Percentiles rank a stretch among this genome's conserved stretches.
phyloP scores from a whole-genome alignment of 2,329 filamentous ascomycete genomes.

The Aspergillus ibericus region DNA sequence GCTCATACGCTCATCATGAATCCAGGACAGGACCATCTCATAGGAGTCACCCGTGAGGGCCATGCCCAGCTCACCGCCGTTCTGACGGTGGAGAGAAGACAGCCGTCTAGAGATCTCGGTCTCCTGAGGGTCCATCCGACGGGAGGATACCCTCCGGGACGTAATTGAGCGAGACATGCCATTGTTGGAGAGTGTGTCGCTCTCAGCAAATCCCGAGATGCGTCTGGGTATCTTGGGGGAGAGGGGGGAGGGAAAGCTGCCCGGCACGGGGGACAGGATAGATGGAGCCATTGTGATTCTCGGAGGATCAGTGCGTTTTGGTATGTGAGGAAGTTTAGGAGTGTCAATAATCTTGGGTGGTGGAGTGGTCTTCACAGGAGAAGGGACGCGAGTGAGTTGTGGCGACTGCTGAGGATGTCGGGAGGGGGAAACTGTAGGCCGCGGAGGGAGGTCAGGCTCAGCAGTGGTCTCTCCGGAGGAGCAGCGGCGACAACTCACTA shows the following conservation, averaged over 20 bases:
- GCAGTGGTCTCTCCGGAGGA: conserved; percentile 6
- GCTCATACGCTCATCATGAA: conserved; percentile 40
- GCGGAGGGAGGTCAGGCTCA: conserved; percentile 7
- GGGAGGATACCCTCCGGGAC: conserved; percentile 10
- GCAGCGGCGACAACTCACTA: conserved; percentile 9
- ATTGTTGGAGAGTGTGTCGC: conserved; percentile 9
- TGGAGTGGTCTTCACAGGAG: not conserved
- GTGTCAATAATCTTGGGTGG: not conserved
- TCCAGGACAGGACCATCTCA: conserved; percentile 29
- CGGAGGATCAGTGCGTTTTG: not conserved
- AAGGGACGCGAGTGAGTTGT: not conserved
- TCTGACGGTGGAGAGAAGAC: conserved; percentile 14
- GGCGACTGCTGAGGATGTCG: conserved; percentile 9
- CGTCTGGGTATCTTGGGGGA: conserved; percentile 8
- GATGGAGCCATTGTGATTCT: conserved; percentile 1
- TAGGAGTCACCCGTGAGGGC: conserved; percentile 12
- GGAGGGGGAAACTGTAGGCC: conserved; percentile 6
- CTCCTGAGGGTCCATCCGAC: conserved; percentile 10
- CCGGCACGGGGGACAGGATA: conserved; percentile 1
- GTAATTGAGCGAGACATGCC: conserved; percentile 10
- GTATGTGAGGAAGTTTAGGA: not conserved
- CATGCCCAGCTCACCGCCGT: conserved; percentile 14
- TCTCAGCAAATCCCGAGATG: conserved; percentile 6
- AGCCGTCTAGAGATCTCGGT: conserved; percentile 16
- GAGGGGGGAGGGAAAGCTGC: conserved; percentile 4